Base-by-base conservation (phyloP, 2,329 filamentous ascomycete genomes). In the Leptodontidium sp. region DNA sequence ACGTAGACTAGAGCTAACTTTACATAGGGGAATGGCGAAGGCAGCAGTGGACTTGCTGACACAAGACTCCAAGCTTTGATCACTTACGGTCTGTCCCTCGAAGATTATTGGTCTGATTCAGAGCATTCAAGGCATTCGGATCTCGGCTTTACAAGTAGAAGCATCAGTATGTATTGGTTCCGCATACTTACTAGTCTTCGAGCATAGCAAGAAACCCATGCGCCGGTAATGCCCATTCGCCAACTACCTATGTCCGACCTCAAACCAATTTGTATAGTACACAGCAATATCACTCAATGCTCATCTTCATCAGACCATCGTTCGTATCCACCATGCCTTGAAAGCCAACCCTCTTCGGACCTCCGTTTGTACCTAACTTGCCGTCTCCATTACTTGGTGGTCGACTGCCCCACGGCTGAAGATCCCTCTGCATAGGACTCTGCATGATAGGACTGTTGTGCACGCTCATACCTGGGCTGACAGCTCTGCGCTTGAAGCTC, bases 241-340 rank as follows among this genome's bases (percentile, higher is more conserved):
- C 43, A 29, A 32, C 29, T 32, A 32, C 1, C 6, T 21, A 62
- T 35, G 9, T 14, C 59, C 59, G n/a, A 49, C 11, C 29, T 24
- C n/a, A 35, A 24, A 17, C 24, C 32, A 64, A 64, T 43, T 64
- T 64, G 45, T 26, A 47, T 43, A 57, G 5, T 57, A 50, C 24
- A 64, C n/a, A 40, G 15, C 45, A 8, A 7, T 14, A 45, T 76
- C 59, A 97, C 79, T 98, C 94, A 76, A 98, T 97, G 80, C 93
- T 97, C 92, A 98, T 96, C 76, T 95, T 94, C 91, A 97, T 97
- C 72, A 98, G 85, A 1, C 94, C 93, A 79, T 98, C 95, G 78
- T 93, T 93, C n/a, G 95, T 95, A 80, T 98, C 95, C 21, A 88
- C 91, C 94, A 98, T 98, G 0, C 94, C 93, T 80, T 98, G 94